Base-by-base conservation (phyloP, 495 filamentous ascomycete species). In the Podospora bellae-mahoneyi region DNA sequence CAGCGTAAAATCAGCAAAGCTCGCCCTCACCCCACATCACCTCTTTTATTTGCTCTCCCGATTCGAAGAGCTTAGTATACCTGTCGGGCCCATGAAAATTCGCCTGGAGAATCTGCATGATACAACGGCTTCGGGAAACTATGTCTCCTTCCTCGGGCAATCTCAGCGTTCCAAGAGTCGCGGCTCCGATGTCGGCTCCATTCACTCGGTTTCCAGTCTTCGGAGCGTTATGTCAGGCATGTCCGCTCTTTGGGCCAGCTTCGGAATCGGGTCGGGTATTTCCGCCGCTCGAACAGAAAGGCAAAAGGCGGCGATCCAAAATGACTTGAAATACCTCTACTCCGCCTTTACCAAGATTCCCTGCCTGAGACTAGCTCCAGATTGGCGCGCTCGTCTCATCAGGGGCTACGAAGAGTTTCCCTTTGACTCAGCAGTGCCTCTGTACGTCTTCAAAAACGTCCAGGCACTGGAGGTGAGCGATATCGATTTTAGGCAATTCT, bases 281-380 rank as follows among this genome's bases (percentile, higher is more conserved):
- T 87, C 90, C 28, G 84, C 86, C 39, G 87, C 91, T 72, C 92
- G 92, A 73, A 89, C 87, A 27, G 95, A 96, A 77, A 93, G 89
- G 78, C 91, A 93, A 78, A 94, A 95, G 74, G 89, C 90, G 34
- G 91, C 92, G 30, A 77, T 94, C 62, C 88, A 93, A 72, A 87
- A 88, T 30, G 95, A 99, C 74, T 79, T 96, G 60, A 97, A 93
- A 78, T 98, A 99, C 76, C 84, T 99, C 9, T 99, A 97, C 79
- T 97, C 95, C 20, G 92, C 95, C 66, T 98, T 98, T 78, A 99
- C 95, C 74, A 99, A 99, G 81, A 96, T 98, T 65, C 95, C 95
- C 3, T 96, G 91, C 72, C 82, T 99, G 57, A 88, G 90, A 66
- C 82, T 99, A 62, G 88, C 93, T 60, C 94, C 94, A 7, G 95